Conservation (phyloP, 108 stramenopile species). For the Skeletonema menzelii region DNA sequence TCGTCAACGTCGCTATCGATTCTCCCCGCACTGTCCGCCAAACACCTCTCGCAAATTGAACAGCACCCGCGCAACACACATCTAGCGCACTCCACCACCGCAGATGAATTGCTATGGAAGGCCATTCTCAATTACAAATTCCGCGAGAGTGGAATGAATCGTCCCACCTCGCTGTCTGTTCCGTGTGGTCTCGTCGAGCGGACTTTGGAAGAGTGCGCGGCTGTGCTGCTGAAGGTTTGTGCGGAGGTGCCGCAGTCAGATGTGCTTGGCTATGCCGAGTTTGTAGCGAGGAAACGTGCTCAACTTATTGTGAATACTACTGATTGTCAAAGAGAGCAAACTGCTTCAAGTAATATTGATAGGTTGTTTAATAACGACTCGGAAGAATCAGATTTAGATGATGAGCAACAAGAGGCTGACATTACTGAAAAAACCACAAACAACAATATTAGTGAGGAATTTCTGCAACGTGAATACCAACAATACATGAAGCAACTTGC, state of each 20-base stretch:
- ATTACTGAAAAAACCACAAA: too few relatives aligned
- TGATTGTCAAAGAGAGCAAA: too few relatives aligned
- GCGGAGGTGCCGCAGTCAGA: neutral
- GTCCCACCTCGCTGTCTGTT: conserved; percentile 12
- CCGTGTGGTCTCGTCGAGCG: neutral
- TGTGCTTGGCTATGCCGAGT: neutral
- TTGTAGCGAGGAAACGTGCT: too few relatives aligned
- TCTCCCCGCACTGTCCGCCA: conserved; percentile 24
- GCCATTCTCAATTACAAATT: conserved; percentile 31
- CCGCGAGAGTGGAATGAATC: conserved; percentile 10
- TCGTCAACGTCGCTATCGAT: too few relatives aligned
- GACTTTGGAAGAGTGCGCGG: neutral
- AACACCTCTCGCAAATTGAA: conserved; percentile 22
- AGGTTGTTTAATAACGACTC: too few relatives aligned
- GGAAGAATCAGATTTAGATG: too few relatives aligned
- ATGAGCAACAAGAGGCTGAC: neutral
- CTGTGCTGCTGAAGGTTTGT: neutral
- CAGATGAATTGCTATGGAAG: conserved; percentile 31
- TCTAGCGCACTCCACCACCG: conserved; percentile 3
- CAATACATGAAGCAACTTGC: conserved; percentile 1
- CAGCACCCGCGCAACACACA: conserved; percentile 20
- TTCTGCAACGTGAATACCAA: neutral
- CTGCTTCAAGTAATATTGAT: too few relatives aligned
- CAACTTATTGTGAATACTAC: too few relatives aligned
- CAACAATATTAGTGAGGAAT: neutral